Evolutionary conservation across 371 early-diverging fungal species (phyloP).

Genomic region (Syncephalastrum contaminatum): DNA sequence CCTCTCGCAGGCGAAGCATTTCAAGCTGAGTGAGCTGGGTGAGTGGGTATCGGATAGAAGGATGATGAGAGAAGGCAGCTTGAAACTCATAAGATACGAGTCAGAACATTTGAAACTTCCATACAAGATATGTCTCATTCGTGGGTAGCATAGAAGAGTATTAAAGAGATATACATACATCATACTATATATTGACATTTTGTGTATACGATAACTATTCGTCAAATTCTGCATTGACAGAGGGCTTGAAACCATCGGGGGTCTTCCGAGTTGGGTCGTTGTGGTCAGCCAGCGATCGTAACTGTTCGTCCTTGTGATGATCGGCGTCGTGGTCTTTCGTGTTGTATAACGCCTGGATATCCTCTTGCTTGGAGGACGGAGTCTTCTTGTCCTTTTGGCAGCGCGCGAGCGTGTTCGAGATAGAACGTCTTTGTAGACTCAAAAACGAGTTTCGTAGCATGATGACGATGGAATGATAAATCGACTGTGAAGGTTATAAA

Average conservation of each 20-base stretch:
- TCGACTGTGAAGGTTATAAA: neutral
- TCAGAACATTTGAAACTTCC: too few species aligned
- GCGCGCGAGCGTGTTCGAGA: constrained; percentile 2
- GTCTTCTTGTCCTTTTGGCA: neutral
- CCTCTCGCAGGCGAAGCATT: too few species aligned
- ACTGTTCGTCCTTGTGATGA: constrained; percentile 12
- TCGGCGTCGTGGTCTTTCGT: constrained; percentile 14
- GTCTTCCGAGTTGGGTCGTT: neutral
- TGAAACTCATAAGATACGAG: too few species aligned
- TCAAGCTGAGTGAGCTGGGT: too few species aligned
- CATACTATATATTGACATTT: neutral
- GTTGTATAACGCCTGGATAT: constrained; percentile 16
- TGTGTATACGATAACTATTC: constrained; percentile 7
- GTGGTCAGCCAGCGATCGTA: constrained; percentile 17
- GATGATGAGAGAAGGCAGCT: too few species aligned
- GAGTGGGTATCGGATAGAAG: too few species aligned
- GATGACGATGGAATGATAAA: neutral
- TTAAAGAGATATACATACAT: neutral
- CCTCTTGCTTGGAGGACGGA: neutral
- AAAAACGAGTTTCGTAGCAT: neutral
- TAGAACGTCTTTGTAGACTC: neutral
- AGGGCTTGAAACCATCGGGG: constrained; percentile 20
- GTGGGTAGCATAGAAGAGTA: neutral
- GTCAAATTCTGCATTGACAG: constrained; percentile 30
- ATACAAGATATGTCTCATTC: too few species aligned